Evolutionary conservation across 2,329 filamentous ascomycete species (phyloP), one percentile per base, ranked within the genome.

Genomic region (Colletotrichum cuscutae): DNA sequence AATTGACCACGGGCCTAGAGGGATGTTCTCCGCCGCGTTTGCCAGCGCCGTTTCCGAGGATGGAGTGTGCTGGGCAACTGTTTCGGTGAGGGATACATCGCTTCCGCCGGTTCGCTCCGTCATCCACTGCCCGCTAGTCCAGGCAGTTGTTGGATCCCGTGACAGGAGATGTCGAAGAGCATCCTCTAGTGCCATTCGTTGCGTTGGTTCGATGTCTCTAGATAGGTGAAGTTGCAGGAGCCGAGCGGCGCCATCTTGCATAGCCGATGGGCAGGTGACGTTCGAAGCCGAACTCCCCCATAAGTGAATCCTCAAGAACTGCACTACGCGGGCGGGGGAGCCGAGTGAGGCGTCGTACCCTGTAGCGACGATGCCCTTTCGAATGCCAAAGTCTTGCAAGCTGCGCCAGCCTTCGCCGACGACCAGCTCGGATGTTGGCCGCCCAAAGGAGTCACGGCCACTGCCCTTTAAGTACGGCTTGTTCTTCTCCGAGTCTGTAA

Each of bases 91-190:
- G 4, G 89, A 90, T 1, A 94, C 91, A 76, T 94, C 92, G 74
- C 90, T 93, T 0, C 92, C 92, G 1, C 92, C 92, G 0, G 87
- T 86, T 2, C 92, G 86, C 76, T 94, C 92, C 0, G 92, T 94
- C 92, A 94, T 94, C 92, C 93, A 94, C 79, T 94, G 92, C 0
- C 92, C 92, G 53, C 89, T 92, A 0, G 92, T 94, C 92, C 92
- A 94, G 0, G 89, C 88, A 22, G 81, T 75, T 0, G 77, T 67
- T 0, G 84, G 82, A 28, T 92, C 85, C 5, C 88, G 83, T 4
- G 87, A 89, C 1, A 83, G 89, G 4, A 93, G 81, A 13, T 87
- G 86, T 6, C 81, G 77, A 74, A 86, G 90, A 4, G 88, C 88
- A 53, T 88, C 84, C 49, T 86, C 82, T 60, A 91, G 85, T 0